These are phyloP conservation scores for Citrullus mucosospermus DNA, from an alignment of 306 rosid species.

Conservation along the genomic window DNA sequence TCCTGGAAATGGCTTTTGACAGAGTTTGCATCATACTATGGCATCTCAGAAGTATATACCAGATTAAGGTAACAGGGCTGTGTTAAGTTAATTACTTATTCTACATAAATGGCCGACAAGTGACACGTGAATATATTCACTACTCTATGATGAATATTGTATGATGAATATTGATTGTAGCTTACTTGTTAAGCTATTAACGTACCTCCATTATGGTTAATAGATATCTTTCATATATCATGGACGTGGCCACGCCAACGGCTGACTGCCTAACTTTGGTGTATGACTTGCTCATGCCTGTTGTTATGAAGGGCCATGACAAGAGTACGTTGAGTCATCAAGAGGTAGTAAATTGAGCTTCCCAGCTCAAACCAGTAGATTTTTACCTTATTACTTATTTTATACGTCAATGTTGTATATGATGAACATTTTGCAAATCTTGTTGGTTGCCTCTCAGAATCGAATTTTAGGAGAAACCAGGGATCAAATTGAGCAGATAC, in stretches of 20 bases:
- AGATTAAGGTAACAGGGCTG: constrained; percentile 58
- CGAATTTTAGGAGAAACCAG: constrained; percentile 91
- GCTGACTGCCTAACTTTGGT: constrained; percentile 89
- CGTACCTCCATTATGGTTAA: constrained; percentile 10
- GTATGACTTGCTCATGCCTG: constrained; percentile 56
- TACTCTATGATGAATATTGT: neutral
- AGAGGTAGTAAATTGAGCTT: constrained; percentile 46
- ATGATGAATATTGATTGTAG: neutral
- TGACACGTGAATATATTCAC: neutral
- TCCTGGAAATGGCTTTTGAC: constrained; percentile 96
- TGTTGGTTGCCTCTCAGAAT: constrained; percentile 33
- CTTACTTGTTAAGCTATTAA: neutral
- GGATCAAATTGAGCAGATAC: constrained; percentile 81
- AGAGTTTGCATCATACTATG: constrained; percentile 87
- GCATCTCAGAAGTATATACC: constrained; percentile 80
- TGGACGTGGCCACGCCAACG: constrained; percentile 99
- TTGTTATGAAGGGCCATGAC: constrained; percentile 63
- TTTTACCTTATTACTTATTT: neutral
- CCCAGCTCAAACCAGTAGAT: neutral
- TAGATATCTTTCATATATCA: constrained; percentile 82
- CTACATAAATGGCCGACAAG: neutral
- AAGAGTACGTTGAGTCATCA: constrained; percentile 89
- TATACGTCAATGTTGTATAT: neutral
- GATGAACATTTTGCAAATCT: constrained; percentile 6
- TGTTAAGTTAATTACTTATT: constrained; percentile 2